These are phyloP conservation scores for Dactylellina parvicollis DNA, from an alignment of 2,329 filamentous ascomycete genomes.

Conservation along the genomic window DNA sequence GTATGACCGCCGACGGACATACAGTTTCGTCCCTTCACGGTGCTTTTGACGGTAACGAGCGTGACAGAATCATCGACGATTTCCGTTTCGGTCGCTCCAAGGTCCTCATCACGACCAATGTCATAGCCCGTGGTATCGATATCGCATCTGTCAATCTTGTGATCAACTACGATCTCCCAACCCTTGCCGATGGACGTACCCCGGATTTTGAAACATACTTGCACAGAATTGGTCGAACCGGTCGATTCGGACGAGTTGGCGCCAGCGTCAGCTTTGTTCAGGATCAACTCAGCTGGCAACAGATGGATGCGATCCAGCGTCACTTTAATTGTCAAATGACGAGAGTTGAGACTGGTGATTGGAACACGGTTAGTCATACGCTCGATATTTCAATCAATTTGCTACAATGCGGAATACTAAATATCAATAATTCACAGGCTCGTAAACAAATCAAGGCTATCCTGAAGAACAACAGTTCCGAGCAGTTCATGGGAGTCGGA, in stretches of 20 bases:
- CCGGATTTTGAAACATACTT: slow-evolving; percentile 96
- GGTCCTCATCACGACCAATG: slow-evolving; percentile 97
- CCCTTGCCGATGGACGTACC: slow-evolving; percentile 72
- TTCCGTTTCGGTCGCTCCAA: slow-evolving; percentile 90
- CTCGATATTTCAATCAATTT: background rate
- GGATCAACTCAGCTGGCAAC: slow-evolving; percentile 81
- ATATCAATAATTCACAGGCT: slow-evolving; percentile 18
- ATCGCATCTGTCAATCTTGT: slow-evolving; percentile 93
- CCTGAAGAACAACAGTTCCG: slow-evolving; percentile 25
- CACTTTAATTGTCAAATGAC: slow-evolving; percentile 84
- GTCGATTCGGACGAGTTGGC: slow-evolving; percentile 94
- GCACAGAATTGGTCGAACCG: slow-evolving; percentile 95
- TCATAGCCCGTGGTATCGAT: slow-evolving; percentile 94
- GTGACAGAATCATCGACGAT: slow-evolving; percentile 83
- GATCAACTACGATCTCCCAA: slow-evolving; percentile 90
- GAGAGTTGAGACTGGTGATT: slow-evolving; percentile 82
- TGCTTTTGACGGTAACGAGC: slow-evolving; percentile 81
- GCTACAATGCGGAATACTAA: no score
- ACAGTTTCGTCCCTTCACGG: slow-evolving; percentile 90
- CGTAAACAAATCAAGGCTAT: slow-evolving; percentile 30
- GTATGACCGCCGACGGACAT: slow-evolving; percentile 89
- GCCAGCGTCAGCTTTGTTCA: slow-evolving; percentile 96
- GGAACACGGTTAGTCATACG: slow-evolving; percentile 70
- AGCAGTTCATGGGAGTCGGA: slow-evolving; percentile 54
- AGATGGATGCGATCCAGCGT: slow-evolving; percentile 79